Base-by-base conservation (phyloP, 2,329 filamentous ascomycete genomes). In the Domatiomyces globalis region DNA sequence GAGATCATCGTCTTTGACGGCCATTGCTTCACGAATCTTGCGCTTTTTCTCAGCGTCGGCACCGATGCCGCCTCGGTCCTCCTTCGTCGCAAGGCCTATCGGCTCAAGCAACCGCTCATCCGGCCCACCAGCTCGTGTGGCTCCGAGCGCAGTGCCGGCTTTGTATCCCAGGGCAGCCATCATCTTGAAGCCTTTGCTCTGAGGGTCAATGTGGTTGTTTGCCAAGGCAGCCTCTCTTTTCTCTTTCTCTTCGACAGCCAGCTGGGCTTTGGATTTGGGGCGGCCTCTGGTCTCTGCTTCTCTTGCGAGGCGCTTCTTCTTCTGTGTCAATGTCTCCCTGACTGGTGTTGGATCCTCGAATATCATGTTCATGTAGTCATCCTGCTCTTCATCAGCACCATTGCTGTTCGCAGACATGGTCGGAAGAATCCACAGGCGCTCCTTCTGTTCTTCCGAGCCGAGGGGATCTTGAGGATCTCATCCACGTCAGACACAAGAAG, bases 351-450 rank as follows among this genome's bases (percentile, higher is more conserved):
- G 75, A 51, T 94, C 85, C 17, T 79, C 75, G 64, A 98, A 89
- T 12, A 82, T 76, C 90, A 98, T 96, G 61, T 83, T 87, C 85
- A 98, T 94, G 74, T 98, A 96, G 68, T 98, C 92, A 57, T 95
- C 88, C 56, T 88, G 86, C 18, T 88, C 86, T 5, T 87, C 85
- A 9, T 10, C 46, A 43, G 20, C 53, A 54, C 49, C 1, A 25
- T 42, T 17, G 27, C 17, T 27, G 9, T n/a, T 9, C 17, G 18
- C 25, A 22, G 18, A 25, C 33, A 47, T 25, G 9, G 25, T 25
- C 33, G n/a, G 1, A 25, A 47, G 17, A 25, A 25, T 7, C 19
- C 8, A 29, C 45, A 47, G 33, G 29, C 25, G 7, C 45, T 29
- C 3, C 20, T n/a, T 29, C 25, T 47, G 12, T 10, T 18, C 15